Evolutionary conservation across 1,284 basidiomycete genomes (phyloP).

Genomic region (Fomitopsis schrenkii): DNA sequence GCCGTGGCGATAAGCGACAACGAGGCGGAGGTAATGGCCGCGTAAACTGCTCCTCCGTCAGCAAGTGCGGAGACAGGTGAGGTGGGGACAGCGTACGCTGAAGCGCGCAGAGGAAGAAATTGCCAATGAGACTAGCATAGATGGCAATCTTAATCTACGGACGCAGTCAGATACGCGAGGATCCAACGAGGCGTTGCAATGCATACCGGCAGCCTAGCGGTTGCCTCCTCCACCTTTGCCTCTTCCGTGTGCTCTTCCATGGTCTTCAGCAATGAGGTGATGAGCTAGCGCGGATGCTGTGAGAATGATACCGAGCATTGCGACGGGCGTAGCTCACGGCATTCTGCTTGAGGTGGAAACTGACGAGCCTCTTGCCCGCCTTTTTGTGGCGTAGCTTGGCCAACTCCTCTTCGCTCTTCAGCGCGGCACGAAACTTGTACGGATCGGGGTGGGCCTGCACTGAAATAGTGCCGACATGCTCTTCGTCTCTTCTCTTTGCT

Average conservation of each 20-base stretch:
- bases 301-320: neutral
- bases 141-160: slow-evolving; percentile 83
- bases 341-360: slow-evolving; percentile 84
- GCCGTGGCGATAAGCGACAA: slow-evolving; percentile 88
- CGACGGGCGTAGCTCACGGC: slow-evolving; percentile 40
- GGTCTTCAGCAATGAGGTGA: slow-evolving; percentile 79
- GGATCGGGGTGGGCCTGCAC: slow-evolving; percentile 41
- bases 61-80: slow-evolving; percentile 1
- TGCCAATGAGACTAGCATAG: slow-evolving; percentile 77
- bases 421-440: slow-evolving; percentile 50
- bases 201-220: slow-evolving; percentile 57
- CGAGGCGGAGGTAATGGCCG: slow-evolving; percentile 82
- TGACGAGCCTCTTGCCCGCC: slow-evolving; percentile 59
- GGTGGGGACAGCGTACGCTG: slow-evolving; percentile 47
- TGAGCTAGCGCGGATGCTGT: slow-evolving; percentile 50
- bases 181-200: neutral
- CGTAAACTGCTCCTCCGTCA: slow-evolving; percentile 57
- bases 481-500: slow-evolving; percentile 24
- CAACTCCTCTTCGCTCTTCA: slow-evolving; percentile 61
- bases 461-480: slow-evolving; percentile 13
- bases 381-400: slow-evolving; percentile 53
- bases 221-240: slow-evolving; percentile 61
- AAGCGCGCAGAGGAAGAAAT: slow-evolving; percentile 65
- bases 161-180: no score
- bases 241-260: slow-evolving; percentile 84